Percentiles rank a stretch among this genome's conserved stretches.
These are phyloP conservation scores for Urochloa ruziziensis DNA, from an alignment of 176 grass and related monocot species.

Conservation along the genomic window DNA sequence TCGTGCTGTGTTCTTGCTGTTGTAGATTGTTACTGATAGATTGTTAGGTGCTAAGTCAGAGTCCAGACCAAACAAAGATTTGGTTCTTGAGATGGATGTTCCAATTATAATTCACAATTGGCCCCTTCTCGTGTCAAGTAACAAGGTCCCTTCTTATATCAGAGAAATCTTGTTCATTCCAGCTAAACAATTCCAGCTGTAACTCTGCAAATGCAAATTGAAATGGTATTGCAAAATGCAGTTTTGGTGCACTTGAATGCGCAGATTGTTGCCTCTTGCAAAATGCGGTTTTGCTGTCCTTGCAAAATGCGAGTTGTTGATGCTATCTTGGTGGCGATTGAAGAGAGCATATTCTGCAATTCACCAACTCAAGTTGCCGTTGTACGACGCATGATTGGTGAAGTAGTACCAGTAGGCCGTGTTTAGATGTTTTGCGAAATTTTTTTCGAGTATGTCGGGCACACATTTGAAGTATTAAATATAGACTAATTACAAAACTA, in stretches of 20 bases:
- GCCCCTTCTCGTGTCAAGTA: neutral
- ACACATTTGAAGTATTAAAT: too few species aligned
- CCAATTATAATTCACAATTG: neutral
- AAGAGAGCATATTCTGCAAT: neutral
- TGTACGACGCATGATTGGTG: neutral
- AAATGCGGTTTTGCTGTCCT: neutral
- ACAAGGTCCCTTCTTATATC: neutral
- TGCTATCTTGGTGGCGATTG: neutral
- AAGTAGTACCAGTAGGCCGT: neutral
- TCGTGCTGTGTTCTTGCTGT: neutral
- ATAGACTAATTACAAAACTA: too few species aligned
- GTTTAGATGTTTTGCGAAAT: too few species aligned
- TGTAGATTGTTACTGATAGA: constrained; percentile 17
- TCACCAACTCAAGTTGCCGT: neutral
- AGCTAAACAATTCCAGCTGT: neutral
- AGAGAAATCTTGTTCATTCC: neutral
- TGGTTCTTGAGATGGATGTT: constrained; percentile 45
- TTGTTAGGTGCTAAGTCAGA: neutral
- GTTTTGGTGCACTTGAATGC: neutral
- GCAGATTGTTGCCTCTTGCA: neutral
- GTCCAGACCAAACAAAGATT: constrained; percentile 43
- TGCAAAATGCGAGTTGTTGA: neutral
- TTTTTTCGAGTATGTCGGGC: too few species aligned
- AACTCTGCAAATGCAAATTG: neutral
- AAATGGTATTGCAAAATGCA: neutral